phyloP scores from a whole-genome alignment of 345 rosid genomes.

The Eutrema heterophyllum region DNA sequence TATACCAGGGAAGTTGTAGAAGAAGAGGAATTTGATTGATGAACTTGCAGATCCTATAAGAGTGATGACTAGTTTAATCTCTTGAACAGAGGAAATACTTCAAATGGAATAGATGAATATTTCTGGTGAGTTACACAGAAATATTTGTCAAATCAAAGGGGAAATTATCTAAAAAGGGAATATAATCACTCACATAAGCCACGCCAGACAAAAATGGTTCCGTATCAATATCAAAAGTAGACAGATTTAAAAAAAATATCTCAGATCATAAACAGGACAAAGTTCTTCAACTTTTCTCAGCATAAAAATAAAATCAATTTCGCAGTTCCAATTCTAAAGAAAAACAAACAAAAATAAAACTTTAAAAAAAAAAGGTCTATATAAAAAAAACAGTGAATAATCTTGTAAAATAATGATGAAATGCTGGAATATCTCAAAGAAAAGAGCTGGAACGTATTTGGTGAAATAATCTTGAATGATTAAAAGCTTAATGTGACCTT shows the following conservation, averaged over 20 bases:
- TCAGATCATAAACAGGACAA: constrained; percentile 20
- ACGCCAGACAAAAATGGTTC: constrained; percentile 18
- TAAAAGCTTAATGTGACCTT: constrained; percentile 8
- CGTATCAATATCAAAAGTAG: not conserved
- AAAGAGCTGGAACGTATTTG: constrained; percentile 26
- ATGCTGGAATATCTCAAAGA: constrained; percentile 22
- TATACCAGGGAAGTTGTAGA: not conserved
- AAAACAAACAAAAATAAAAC: not conserved
- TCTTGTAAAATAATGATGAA: constrained; percentile 20
- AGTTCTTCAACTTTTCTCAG: not conserved
- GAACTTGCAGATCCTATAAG: not conserved
- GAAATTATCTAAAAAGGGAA: constrained; percentile 2
- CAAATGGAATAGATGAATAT: not conserved
- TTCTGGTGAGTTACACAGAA: constrained; percentile 1
- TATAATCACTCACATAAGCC: constrained; percentile 13
- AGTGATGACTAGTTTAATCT: not conserved
- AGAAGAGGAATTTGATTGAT: not conserved
- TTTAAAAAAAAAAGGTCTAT: not conserved
- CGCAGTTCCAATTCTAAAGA: not conserved
- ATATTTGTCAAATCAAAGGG: not conserved
- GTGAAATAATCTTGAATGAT: constrained; percentile 26
- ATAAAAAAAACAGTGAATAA: not conserved
- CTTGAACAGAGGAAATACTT: constrained; percentile 6
- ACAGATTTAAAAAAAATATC: not conserved
- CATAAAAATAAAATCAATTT: not conserved